Conservation (phyloP, 192 early-diverging fungal genomes). For the Backusella parvicylindrica region DNA sequence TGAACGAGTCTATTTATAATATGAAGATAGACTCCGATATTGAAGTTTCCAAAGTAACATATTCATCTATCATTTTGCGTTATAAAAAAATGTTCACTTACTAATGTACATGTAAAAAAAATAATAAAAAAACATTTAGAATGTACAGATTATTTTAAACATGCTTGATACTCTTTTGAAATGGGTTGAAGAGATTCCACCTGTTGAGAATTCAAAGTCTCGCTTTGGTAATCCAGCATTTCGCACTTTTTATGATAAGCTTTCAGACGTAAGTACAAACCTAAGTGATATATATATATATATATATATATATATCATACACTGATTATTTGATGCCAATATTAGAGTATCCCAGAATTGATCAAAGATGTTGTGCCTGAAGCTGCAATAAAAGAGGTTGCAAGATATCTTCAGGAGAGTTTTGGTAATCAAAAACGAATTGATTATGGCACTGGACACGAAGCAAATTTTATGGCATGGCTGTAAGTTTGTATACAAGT, state of each 20-base stretch:
- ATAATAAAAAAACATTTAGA: constrained; percentile 3
- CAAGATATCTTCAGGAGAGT: constrained; percentile 74
- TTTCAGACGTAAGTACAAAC: constrained; percentile 61
- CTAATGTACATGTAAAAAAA: neutral
- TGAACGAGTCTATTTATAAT: constrained; percentile 77
- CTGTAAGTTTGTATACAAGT: constrained; percentile 46
- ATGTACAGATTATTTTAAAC: constrained; percentile 55
- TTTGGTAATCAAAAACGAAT: constrained; percentile 92
- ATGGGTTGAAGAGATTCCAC: constrained; percentile 62
- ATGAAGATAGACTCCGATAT: constrained; percentile 51
- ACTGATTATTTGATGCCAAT: too few relatives aligned
- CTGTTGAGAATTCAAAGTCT: constrained; percentile 70
- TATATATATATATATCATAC: too few relatives aligned
- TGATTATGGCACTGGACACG: constrained; percentile 98
- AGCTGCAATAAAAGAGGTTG: constrained; percentile 48
- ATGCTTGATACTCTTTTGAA: constrained; percentile 64
- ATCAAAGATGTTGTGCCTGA: neutral
- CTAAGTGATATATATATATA: too few relatives aligned
- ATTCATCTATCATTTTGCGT: neutral
- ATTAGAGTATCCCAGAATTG: neutral
- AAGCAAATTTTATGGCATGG: constrained; percentile 87
- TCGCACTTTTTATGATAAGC: constrained; percentile 79
- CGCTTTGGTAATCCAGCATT: constrained; percentile 97
- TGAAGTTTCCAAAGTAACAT: constrained; percentile 48
- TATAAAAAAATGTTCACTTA: neutral